phyloP scores from a whole-genome alignment of 768 basidiomycete genomes.

The Sporobolomyces phaffii region DNA sequence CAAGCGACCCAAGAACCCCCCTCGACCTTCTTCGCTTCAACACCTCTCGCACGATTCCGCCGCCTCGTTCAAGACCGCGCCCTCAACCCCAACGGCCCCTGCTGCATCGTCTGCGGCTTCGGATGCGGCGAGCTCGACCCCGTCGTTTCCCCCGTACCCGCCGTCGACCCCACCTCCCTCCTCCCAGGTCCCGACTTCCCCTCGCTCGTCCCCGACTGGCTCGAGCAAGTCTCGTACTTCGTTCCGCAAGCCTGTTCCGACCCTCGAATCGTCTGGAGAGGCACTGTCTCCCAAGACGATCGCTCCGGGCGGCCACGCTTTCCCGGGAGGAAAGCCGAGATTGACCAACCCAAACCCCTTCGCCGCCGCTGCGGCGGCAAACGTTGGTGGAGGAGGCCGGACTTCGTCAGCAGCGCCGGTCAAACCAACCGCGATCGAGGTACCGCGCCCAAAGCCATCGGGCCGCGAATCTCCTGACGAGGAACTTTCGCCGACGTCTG shows the following conservation, averaged over 20 bases:
- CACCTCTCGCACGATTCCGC: slow-evolving; percentile 5
- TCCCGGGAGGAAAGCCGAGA: not conserved
- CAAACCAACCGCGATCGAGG: not conserved
- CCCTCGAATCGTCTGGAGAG: not conserved
- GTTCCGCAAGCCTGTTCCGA: slow-evolving; percentile 31
- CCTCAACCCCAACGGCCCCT: not conserved
- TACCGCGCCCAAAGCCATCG: not conserved
- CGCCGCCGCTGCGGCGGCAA: slow-evolving; percentile 1
- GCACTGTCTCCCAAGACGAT: slow-evolving; percentile 1
- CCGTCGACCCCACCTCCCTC: not conserved
- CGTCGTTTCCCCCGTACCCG: not conserved
- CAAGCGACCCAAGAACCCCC: slow-evolving; percentile 24
- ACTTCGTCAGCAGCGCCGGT: too few species aligned
- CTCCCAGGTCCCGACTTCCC: not conserved
- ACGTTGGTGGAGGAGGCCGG: not conserved
- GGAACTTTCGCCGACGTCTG: slow-evolving; percentile 4
- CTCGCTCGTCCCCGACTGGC: slow-evolving; percentile 6
- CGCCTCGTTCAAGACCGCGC: slow-evolving; percentile 2
- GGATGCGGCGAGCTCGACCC: not conserved
- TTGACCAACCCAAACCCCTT: slow-evolving; percentile 29
- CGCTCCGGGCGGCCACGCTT: not conserved
- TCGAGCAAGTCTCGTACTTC: not conserved
- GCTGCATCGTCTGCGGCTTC: not conserved
- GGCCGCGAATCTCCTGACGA: not conserved
- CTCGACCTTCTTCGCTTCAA: slow-evolving; percentile 9